Evolutionary conservation across 192 early-diverging fungal genomes (phyloP), one percentile per base, ranked within the genome.

Genomic region (Coemansia sp.): DNA sequence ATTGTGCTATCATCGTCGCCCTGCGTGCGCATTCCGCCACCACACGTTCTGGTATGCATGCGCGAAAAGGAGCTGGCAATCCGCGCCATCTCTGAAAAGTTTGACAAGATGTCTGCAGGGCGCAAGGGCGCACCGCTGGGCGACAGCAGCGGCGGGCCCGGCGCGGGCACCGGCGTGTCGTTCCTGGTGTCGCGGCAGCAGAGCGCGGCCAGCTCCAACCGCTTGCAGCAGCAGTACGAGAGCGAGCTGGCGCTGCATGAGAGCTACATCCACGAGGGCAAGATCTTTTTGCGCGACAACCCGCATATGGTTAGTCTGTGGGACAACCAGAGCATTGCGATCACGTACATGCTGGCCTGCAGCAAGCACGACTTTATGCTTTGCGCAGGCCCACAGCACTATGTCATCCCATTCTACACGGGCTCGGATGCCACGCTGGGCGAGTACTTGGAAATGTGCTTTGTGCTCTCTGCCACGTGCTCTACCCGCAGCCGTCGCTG

Each of bases 1-100:
- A 84, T 85, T 1, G 87, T 92, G 33, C 77, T 98, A 10, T 97
- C 95, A 1, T 92, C 87, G 3, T 96, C 95, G 0, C 94, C 93
- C 2, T 86, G 85, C 69, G 93, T 98, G 22, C 69, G 69, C 30
- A 94, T 95, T 60, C 88, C 91, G 11, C 86, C 88, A 5, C 96
- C 96, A 1, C 93, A 91, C 65, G 73, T 94, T 14, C 76, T 98
- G 35, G 69, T 77, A 14, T 62, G 75, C 21, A 81, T 89, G 79
- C 84, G 81, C 23, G 74, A 85, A 14, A 83, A 83, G 21, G 91
- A 88, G 31, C 68, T 71, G 23, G 68, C 67, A 3, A 61, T 75
- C 14, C 54, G 68, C 24, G 67, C 49, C 5, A 54, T 81, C 18
- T 51, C 65, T 4, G 62, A 64, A 9, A 54, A 59, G 32, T 76